Evolutionary conservation across 2,329 filamentous ascomycete genomes (phyloP).

Genomic region (Fusarium denticulatum): DNA sequence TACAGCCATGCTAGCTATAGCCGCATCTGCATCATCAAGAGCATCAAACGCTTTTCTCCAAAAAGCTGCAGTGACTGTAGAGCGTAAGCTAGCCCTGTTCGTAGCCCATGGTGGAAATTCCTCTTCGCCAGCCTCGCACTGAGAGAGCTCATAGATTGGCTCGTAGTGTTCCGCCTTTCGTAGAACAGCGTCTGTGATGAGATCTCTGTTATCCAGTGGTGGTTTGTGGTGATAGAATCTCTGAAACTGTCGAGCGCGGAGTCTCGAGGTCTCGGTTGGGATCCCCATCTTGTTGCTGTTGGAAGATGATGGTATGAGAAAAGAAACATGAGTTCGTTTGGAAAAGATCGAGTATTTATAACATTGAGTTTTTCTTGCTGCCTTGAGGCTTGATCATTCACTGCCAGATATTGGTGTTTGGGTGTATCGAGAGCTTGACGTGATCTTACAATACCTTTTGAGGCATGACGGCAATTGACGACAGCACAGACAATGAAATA

Average conservation of each 20-base stretch:
- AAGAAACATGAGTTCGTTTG: background rate
- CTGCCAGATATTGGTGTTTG: background rate
- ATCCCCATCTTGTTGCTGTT: background rate
- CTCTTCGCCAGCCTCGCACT: too few species aligned
- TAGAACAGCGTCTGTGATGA: rapidly evolving
- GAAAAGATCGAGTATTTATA: background rate
- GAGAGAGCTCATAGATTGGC: too few species aligned
- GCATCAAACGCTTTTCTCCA: too few species aligned
- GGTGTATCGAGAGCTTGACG: background rate
- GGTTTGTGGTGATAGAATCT: background rate
- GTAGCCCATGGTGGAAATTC: too few species aligned
- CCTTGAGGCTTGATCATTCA: background rate
- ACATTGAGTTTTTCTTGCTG: background rate
- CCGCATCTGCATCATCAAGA: too few species aligned
- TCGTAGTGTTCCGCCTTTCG: background rate
- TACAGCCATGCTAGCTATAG: too few species aligned
- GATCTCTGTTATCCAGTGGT: background rate
- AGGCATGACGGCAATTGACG: background rate
- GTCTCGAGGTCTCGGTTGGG: rapidly evolving
- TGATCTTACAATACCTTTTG: background rate
- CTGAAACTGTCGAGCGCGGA: background rate
- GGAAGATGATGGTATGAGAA: rapidly evolving
- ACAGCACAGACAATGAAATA: background rate
- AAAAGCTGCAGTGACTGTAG: too few species aligned
- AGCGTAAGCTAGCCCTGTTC: too few species aligned